Evolutionary conservation across 2,329 filamentous ascomycete species (phyloP).

Genomic region (Aspergillus neoniger): DNA sequence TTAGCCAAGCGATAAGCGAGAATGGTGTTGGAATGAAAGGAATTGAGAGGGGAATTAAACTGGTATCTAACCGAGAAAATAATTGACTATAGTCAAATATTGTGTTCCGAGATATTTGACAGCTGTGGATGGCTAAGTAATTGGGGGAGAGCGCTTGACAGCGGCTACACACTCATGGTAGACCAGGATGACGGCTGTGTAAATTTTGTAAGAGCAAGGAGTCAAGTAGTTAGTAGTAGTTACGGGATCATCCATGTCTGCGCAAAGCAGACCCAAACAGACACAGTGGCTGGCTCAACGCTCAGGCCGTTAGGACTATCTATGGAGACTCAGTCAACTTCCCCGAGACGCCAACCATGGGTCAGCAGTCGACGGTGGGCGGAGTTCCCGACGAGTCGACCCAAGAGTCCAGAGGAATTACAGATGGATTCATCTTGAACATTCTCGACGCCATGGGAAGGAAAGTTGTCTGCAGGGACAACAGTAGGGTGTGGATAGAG

Average conservation of each 20-base stretch:
- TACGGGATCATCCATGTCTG: too few relatives aligned
- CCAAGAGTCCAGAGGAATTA: neutral
- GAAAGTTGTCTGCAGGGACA: conserved; percentile 1
- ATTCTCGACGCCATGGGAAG: neutral
- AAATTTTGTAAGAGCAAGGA: neutral
- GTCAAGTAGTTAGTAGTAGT: too few relatives aligned
- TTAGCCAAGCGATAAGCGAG: neutral
- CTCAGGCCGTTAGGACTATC: conserved; percentile 4
- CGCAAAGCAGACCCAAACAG: too few relatives aligned
- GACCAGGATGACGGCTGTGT: neutral
- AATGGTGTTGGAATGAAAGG: neutral
- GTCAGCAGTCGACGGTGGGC: neutral
- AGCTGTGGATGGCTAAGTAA: too few relatives aligned
- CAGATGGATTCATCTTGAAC: neutral
- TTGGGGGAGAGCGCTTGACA: neutral
- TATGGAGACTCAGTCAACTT: neutral
- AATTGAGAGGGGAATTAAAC: neutral
- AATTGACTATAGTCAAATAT: neutral
- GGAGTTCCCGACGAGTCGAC: neutral
- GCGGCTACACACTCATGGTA: neutral
- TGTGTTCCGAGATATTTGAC: too few relatives aligned
- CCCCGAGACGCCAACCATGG: conserved; percentile 3
- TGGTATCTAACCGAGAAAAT: neutral
- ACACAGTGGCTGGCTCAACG: neutral
- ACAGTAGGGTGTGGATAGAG: neutral